These are phyloP conservation scores for Hippophae tibetana DNA, from an alignment of 306 rosid genomes.

Conservation along the genomic window DNA sequence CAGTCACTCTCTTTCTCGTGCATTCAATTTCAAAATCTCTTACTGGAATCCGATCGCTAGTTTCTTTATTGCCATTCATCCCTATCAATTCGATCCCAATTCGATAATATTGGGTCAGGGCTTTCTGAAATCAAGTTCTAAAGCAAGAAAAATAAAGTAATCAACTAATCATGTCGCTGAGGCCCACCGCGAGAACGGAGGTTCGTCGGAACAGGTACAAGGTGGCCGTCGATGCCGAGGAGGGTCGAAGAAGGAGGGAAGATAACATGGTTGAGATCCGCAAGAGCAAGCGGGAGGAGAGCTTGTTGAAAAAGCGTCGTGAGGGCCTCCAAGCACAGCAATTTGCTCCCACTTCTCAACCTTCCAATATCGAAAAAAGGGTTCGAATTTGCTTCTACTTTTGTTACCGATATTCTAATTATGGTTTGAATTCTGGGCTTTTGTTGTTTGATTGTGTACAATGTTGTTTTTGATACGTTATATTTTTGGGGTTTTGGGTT, in stretches of 20 bases:
- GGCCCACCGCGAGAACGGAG: slow-evolving; percentile 77
- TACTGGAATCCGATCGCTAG: slow-evolving; percentile 15
- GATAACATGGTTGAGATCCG: slow-evolving; percentile 96
- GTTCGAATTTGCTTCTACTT: slow-evolving; percentile 9
- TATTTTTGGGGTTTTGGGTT: neutral
- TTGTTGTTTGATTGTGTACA: slow-evolving; percentile 2
- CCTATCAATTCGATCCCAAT: slow-evolving; percentile 5
- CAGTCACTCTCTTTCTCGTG: too few relatives aligned
- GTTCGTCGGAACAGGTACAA: slow-evolving; percentile 93
- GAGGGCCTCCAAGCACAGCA: slow-evolving; percentile 77
- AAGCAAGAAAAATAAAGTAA: neutral
- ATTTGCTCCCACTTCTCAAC: slow-evolving; percentile 36
- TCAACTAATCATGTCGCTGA: slow-evolving; percentile 49
- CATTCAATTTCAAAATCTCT: neutral
- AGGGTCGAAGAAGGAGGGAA: slow-evolving; percentile 84
- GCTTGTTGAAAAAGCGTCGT: slow-evolving; percentile 80
- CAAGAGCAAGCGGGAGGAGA: slow-evolving; percentile 83
- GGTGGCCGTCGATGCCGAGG: slow-evolving; percentile 86
- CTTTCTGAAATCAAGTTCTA: neutral
- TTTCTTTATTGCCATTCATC: neutral
- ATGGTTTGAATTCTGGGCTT: too few relatives aligned
- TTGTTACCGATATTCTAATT: too few relatives aligned
- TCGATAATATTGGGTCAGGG: neutral
- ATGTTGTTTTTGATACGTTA: neutral
- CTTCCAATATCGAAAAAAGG: slow-evolving; percentile 63